Conservation (phyloP, 805 yeast species). For the Soucietia sequanensis region DNA sequence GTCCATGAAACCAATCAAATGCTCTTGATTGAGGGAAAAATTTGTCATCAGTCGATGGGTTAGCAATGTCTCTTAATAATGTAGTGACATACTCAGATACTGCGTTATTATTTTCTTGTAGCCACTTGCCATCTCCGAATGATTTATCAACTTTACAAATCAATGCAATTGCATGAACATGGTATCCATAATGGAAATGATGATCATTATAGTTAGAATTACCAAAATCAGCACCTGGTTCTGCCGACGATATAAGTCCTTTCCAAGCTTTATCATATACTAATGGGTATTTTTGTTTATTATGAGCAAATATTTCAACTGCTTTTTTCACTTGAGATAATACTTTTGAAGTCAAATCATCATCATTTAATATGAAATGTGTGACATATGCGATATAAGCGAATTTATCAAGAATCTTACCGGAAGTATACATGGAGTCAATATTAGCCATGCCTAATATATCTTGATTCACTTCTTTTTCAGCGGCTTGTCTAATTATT, state of each 20-base stretch:
- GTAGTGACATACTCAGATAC: slow-evolving; percentile 53
- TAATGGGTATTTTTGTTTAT: slow-evolving; percentile 70
- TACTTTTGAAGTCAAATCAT: slow-evolving; percentile 46
- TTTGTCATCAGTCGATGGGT: slow-evolving; percentile 51
- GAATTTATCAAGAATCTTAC: slow-evolving; percentile 85
- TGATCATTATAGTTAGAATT: slow-evolving; percentile 72
- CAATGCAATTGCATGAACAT: slow-evolving; percentile 68
- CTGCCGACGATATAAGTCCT: slow-evolving; percentile 73
- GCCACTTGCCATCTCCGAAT: slow-evolving; percentile 25
- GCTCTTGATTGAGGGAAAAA: slow-evolving; percentile 66
- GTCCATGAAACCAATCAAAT: slow-evolving; percentile 77
- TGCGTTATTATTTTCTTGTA: slow-evolving; percentile 21
- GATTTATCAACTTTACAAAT: slow-evolving; percentile 51
- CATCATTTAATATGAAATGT: slow-evolving; percentile 62
- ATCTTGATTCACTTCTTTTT: slow-evolving; percentile 54
- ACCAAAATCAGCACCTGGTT: slow-evolving; percentile 65
- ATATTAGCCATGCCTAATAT: slow-evolving; percentile 57
- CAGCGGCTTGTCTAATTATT: slow-evolving; percentile 47
- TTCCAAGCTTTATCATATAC: slow-evolving; percentile 78
- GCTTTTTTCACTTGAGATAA: slow-evolving; percentile 65
- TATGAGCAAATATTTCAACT: slow-evolving; percentile 62
- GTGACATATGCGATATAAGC: slow-evolving; percentile 81
- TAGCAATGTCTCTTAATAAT: slow-evolving; percentile 66
- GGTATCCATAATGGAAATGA: slow-evolving; percentile 76
- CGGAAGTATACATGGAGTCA: slow-evolving; percentile 89